A percentile compares a stretch with the other conserved stretches of the same genome.
Conservation (phyloP, 2,329 filamentous ascomycete genomes). For the Fusarium ramigenum region DNA sequence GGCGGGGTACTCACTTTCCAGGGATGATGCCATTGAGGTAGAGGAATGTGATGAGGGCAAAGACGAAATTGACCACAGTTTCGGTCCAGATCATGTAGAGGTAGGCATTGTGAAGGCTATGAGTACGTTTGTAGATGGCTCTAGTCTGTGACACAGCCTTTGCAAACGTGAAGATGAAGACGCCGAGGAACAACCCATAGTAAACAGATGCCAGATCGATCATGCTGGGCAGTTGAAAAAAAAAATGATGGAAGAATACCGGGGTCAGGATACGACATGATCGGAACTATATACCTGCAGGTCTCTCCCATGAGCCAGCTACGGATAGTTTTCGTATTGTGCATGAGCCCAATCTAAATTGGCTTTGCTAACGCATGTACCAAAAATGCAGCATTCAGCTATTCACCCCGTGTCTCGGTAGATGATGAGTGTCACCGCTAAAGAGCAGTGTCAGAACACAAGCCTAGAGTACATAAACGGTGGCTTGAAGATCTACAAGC, state of each 20-base stretch:
- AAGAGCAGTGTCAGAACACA: neutral
- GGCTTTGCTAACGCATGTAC: neutral
- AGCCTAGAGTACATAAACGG: neutral
- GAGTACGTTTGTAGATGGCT: slow-evolving; percentile 30
- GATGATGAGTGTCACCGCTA: slow-evolving; percentile 1
- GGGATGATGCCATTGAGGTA: slow-evolving; percentile 37
- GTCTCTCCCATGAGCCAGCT: neutral
- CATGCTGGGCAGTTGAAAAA: neutral
- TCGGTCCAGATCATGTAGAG: slow-evolving; percentile 44
- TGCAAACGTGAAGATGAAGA: slow-evolving; percentile 40
- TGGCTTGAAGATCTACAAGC: slow-evolving; percentile 1
- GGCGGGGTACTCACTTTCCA: neutral
- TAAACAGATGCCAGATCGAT: slow-evolving; percentile 38
- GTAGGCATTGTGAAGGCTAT: slow-evolving; percentile 34
- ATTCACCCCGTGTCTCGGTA: neutral
- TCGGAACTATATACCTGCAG: neutral
- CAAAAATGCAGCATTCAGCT: neutral
- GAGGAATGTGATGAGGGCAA: slow-evolving; percentile 41
- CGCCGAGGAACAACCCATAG: slow-evolving; percentile 41
- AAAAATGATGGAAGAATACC: neutral
- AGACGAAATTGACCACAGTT: slow-evolving; percentile 38
- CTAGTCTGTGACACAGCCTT: slow-evolving; percentile 37
- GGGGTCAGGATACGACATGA: neutral
- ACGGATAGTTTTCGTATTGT: neutral
- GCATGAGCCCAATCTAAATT: neutral